Percentiles rank a stretch among this genome's conserved stretches.
Evolutionary conservation across 768 basidiomycete genomes (phyloP).

Genomic region (Hygrocybe punicea): DNA sequence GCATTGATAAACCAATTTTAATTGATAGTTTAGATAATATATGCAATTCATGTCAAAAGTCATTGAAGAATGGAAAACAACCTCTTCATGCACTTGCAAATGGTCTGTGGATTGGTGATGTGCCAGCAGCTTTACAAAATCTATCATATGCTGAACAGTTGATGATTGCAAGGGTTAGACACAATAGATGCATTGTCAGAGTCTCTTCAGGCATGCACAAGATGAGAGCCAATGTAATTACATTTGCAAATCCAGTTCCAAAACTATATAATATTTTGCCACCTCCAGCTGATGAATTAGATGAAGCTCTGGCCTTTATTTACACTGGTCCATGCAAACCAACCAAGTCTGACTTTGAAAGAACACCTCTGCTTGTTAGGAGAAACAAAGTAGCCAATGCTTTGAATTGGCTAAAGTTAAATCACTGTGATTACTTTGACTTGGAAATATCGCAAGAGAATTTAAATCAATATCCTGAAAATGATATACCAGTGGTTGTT

Average conservation of each 20-base stretch:
- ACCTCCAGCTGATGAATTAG: slow-evolving; percentile 16
- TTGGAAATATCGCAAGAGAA: slow-evolving; percentile 19
- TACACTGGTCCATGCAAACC: slow-evolving; percentile 9
- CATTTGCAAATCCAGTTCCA: background rate
- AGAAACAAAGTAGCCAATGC: slow-evolving; percentile 12
- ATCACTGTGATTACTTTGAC: slow-evolving; percentile 5
- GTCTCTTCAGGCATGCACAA: slow-evolving; percentile 30
- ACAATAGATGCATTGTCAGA: slow-evolving; percentile 29
- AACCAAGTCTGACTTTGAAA: slow-evolving; percentile 11
- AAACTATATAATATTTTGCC: slow-evolving; percentile 23
- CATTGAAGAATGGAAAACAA: slow-evolving; percentile 29
- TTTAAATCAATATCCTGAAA: slow-evolving; percentile 12
- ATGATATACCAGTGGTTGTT: slow-evolving; percentile 13
- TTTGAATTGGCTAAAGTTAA: background rate
- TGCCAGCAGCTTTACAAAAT: slow-evolving; percentile 25
- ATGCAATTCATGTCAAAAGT: slow-evolving; percentile 18
- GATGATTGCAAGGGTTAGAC: slow-evolving; percentile 24
- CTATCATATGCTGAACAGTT: slow-evolving; percentile 32
- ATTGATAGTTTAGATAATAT: background rate
- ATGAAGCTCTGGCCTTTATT: slow-evolving; percentile 12
- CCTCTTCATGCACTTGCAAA: slow-evolving; percentile 8
- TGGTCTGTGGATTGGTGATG: slow-evolving; percentile 29
- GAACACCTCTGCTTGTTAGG: slow-evolving; percentile 25
- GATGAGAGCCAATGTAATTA: slow-evolving; percentile 24
- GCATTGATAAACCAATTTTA: background rate